Evolutionary conservation across 2,329 filamentous ascomycete species (phyloP).

Genomic region (Aureobasidium uvarum): DNA sequence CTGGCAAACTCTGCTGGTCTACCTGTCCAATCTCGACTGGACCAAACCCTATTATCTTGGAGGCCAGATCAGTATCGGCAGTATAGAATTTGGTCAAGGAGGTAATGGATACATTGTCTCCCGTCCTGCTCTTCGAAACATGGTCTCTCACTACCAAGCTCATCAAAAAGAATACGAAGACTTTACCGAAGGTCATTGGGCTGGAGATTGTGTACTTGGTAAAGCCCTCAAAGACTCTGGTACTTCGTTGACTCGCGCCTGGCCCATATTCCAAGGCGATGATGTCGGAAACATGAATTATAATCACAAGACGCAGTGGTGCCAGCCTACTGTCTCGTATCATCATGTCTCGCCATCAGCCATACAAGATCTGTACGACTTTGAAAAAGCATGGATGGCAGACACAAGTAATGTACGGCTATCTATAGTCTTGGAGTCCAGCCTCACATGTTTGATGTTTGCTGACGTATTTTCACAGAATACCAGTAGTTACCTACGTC

Average conservation of each 20-base stretch:
- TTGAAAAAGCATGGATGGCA: slow-evolving; percentile 34
- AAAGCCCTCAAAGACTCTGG: slow-evolving; percentile 33
- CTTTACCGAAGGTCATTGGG: slow-evolving; percentile 35
- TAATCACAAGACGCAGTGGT: slow-evolving; percentile 30
- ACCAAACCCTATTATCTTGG: slow-evolving; percentile 46
- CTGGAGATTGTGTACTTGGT: slow-evolving; percentile 36
- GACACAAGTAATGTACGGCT: neutral
- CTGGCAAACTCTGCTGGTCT: slow-evolving; percentile 49
- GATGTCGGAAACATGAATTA: slow-evolving; percentile 35
- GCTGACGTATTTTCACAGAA: neutral
- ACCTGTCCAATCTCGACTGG: slow-evolving; percentile 42
- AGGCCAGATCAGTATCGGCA: slow-evolving; percentile 40
- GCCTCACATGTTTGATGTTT: neutral
- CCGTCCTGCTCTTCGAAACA: slow-evolving; percentile 40
- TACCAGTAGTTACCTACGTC: slow-evolving; percentile 25
- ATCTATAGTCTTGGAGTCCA: neutral
- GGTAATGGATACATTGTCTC: slow-evolving; percentile 47
- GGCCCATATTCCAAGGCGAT: slow-evolving; percentile 35
- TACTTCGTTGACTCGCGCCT: slow-evolving; percentile 30
- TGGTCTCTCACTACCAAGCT: slow-evolving; percentile 41
- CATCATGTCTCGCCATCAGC: slow-evolving; percentile 32
- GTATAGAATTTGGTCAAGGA: slow-evolving; percentile 44
- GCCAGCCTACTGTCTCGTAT: slow-evolving; percentile 34
- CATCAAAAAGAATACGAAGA: slow-evolving; percentile 39
- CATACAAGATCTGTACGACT: slow-evolving; percentile 33